Percentiles rank a stretch among this genome's conserved stretches.
phyloP scores from a whole-genome alignment of 352 stramenopile species.

The Pythium guiyangense region DNA sequence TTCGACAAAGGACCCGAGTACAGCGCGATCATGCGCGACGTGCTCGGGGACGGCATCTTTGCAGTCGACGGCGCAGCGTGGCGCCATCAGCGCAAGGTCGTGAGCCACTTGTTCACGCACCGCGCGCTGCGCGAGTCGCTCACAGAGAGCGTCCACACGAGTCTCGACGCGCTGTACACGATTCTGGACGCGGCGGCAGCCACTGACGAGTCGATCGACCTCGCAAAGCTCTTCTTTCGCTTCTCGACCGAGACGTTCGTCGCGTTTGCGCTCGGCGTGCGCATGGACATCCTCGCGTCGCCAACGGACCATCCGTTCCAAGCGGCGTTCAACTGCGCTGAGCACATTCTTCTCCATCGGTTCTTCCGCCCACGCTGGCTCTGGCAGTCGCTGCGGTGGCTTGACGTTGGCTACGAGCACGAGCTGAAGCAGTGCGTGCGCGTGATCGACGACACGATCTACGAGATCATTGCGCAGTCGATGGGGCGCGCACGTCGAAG shows the following conservation, averaged over 20 bases:
- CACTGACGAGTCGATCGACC: slow-evolving; percentile 15
- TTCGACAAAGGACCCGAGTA: slow-evolving; percentile 16
- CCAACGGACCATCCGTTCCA: slow-evolving; percentile 20
- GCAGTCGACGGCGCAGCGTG: slow-evolving; percentile 23
- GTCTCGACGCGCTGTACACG: slow-evolving; percentile 12
- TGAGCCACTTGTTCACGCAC: slow-evolving; percentile 26
- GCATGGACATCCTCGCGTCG: slow-evolving; percentile 15
- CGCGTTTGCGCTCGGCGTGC: slow-evolving; percentile 34
- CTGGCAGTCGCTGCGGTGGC: slow-evolving; percentile 35
- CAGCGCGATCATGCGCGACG: slow-evolving; percentile 12
- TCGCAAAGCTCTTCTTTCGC: slow-evolving; percentile 30
- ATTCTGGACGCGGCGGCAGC: slow-evolving; percentile 18
- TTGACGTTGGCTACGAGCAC: slow-evolving; percentile 26
- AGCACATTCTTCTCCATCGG: slow-evolving; percentile 23
- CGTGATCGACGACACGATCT: slow-evolving; percentile 26
- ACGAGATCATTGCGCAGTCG: slow-evolving; percentile 27
- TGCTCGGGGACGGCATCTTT: slow-evolving; percentile 27
- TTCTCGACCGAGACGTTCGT: slow-evolving; percentile 54
- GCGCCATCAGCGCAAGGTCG: slow-evolving; percentile 25
- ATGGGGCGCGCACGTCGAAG: slow-evolving; percentile 20
- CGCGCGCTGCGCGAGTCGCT: slow-evolving; percentile 20
- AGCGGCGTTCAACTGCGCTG: slow-evolving; percentile 29
- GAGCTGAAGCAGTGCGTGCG: slow-evolving; percentile 26
- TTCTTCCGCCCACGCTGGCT: slow-evolving; percentile 31
- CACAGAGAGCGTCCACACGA: slow-evolving; percentile 21